phyloP scores from a whole-genome alignment of 176 grass and related monocot species.

The Carex littledalei region DNA sequence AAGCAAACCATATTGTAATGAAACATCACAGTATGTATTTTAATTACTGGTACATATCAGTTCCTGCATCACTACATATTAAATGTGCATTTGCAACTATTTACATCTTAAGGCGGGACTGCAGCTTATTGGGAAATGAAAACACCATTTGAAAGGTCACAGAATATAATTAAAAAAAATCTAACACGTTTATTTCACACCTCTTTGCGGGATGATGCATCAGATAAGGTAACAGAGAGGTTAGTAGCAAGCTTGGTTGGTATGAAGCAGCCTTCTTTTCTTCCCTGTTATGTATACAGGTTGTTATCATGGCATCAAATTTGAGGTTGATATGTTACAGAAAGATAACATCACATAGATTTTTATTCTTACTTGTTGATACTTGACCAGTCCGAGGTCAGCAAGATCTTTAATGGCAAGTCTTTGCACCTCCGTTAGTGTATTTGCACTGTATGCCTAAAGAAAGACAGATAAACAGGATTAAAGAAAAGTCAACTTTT shows the following conservation, averaged over 20 bases:
- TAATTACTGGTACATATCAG: background rate
- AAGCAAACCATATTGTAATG: background rate
- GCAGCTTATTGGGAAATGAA: background rate
- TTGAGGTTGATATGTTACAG: background rate
- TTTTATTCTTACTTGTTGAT: slow-evolving; percentile 50
- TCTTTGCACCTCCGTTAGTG: slow-evolving; percentile 64
- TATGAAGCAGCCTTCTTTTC: slow-evolving; percentile 89
- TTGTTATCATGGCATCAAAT: background rate
- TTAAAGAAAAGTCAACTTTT: slow-evolving; percentile 13
- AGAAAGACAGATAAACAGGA: slow-evolving; percentile 12
- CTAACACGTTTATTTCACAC: slow-evolving; percentile 23
- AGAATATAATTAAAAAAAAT: background rate
- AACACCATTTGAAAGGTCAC: background rate
- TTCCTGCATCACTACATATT: background rate
- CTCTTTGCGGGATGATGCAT: slow-evolving; percentile 75
- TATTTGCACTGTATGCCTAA: slow-evolving; percentile 82
- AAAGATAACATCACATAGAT: background rate
- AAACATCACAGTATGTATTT: background rate
- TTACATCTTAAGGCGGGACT: background rate
- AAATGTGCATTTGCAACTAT: background rate
- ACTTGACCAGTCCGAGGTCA: slow-evolving; percentile 67
- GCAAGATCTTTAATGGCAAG: slow-evolving; percentile 72
- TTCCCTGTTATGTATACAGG: slow-evolving; percentile 40
- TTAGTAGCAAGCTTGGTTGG: slow-evolving; percentile 93
- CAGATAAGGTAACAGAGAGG: slow-evolving; percentile 74